These are phyloP conservation scores for Curvularia spicifera DNA, from an alignment of 2,329 filamentous ascomycete genomes.

Conservation along the genomic window DNA sequence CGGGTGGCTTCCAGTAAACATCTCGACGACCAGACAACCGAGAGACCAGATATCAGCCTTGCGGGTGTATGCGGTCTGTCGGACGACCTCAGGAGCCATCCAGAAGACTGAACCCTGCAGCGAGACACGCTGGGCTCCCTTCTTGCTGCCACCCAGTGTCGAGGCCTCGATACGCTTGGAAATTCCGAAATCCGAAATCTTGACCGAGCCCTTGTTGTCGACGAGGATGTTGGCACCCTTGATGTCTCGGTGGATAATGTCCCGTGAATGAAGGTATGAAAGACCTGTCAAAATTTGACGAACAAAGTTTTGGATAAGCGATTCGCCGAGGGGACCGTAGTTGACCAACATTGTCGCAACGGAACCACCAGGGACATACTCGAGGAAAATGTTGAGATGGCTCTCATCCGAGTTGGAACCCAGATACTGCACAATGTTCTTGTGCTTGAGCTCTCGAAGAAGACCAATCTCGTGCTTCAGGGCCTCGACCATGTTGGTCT, in stretches of 20 bases:
- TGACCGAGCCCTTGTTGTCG: constrained; percentile 98
- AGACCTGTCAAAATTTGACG: constrained; percentile 92
- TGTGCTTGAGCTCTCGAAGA: constrained; percentile 89
- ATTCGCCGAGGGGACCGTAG: constrained; percentile 92
- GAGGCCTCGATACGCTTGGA: constrained; percentile 96
- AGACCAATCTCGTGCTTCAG: constrained; percentile 96
- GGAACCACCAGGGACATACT: constrained; percentile 96
- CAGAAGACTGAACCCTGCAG: constrained; percentile 98
- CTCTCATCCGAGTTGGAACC: constrained; percentile 91
- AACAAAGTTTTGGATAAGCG: constrained; percentile 93
- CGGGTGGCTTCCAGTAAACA: constrained; percentile 97
- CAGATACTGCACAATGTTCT: constrained; percentile 97
- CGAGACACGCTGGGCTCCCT: constrained; percentile 64
- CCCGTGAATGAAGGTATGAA: constrained; percentile 88
- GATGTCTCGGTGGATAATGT: constrained; percentile 98
- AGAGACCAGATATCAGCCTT: constrained; percentile 99
- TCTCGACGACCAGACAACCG: constrained; percentile 95
- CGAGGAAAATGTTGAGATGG: constrained; percentile 98
- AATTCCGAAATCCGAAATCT: constrained; percentile 99
- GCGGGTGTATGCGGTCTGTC: constrained; percentile 95
- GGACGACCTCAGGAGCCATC: constrained; percentile 99
- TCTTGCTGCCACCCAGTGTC: constrained; percentile 63
- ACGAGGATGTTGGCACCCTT: constrained; percentile 99
- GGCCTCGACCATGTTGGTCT: constrained; percentile 98
- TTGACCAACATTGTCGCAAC: constrained; percentile 99